Base-by-base conservation (phyloP, 2,329 filamentous ascomycete genomes). In the Neofusicoccum umdonicola region DNA sequence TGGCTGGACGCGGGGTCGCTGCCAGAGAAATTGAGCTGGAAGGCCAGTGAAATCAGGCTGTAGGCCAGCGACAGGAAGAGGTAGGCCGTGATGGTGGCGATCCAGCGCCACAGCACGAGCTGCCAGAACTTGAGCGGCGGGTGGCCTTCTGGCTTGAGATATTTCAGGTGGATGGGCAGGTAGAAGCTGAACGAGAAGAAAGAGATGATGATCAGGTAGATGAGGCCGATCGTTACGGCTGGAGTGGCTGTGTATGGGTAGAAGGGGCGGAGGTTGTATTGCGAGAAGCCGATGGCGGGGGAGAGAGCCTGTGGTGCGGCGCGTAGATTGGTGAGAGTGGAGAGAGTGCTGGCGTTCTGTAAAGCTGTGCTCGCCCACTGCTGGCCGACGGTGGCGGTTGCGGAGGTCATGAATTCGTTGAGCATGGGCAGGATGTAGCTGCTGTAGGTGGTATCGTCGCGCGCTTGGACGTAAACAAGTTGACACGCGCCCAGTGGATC, bases 141-240 rank as follows among this genome's bases (percentile, higher is more conserved):
- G 65, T 87, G 86, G 11, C 80, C 80, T 54, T 83, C 79, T 0
- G 83, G 81, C 27, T 52, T 22, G 65, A 88, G 78, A 71, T 87
- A 87, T 70, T 84, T 82, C 68, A 81, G 82, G 72, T 90, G 86
- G 13, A 88, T 84, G 0, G 87, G 87, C 50, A 89, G 77, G 69
- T 89, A 86, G 76, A 89, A 89, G 0, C 83, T 80, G 73, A 87
- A 89, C 34, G 82, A 86, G 78, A 89, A 89, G 77, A 89, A 89
- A 0, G 86, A 85, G 45, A 89, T 80, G 69, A 90, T 89, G 69
- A 90, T 89, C 1, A 89, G 77, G 70, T 89, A 89, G 68, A 90
- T 89, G 34, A 89, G 75, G 0, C 87, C 87, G 62, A 89, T 87
- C 1, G 81, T 84, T 2, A 89, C 83, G 0, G 86, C 81, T 0